phyloP scores from a whole-genome alignment of 495 filamentous ascomycete genomes.

The Durotheca rogersii region DNA sequence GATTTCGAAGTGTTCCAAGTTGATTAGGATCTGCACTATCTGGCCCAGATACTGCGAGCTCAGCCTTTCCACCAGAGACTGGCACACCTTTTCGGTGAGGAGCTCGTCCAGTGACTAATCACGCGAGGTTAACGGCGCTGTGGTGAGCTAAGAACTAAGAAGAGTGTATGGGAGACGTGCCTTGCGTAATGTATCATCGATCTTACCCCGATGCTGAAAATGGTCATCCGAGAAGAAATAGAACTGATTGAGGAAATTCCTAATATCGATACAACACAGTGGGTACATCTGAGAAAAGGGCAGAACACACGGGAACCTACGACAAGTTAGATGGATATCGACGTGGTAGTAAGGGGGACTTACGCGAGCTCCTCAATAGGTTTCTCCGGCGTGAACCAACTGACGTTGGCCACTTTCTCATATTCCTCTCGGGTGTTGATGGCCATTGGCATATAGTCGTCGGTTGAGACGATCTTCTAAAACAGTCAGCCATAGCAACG shows the following conservation, averaged over 20 bases:
- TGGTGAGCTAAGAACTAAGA: too few relatives aligned
- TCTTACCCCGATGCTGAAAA: constrained; percentile 80
- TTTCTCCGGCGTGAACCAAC: constrained; percentile 86
- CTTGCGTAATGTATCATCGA: constrained; percentile 83
- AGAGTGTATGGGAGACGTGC: constrained; percentile 44
- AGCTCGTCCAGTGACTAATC: constrained; percentile 74
- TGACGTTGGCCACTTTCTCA: constrained; percentile 89
- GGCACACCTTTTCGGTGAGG: constrained; percentile 85
- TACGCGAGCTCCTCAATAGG: constrained; percentile 72
- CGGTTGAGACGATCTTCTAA: constrained; percentile 87
- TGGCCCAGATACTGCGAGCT: constrained; percentile 92
- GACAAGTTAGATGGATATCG: constrained; percentile 21
- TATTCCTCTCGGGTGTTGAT: constrained; percentile 88
- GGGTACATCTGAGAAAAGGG: constrained; percentile 99
- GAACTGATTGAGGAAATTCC: constrained; percentile 94
- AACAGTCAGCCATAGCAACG: constrained; percentile 66
- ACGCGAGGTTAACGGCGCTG: constrained; percentile 15
- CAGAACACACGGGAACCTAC: constrained; percentile 83
- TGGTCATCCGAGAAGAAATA: constrained; percentile 95
- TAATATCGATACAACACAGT: constrained; percentile 94
- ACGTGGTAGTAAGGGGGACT: constrained; percentile 30
- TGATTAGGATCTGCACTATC: constrained; percentile 97
- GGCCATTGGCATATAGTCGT: constrained; percentile 99
- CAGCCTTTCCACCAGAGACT: constrained; percentile 82
- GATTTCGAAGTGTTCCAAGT: constrained; percentile 92